Evolutionary conservation across 768 basidiomycete species (phyloP).

Genomic region (Pisolithus orientalis): DNA sequence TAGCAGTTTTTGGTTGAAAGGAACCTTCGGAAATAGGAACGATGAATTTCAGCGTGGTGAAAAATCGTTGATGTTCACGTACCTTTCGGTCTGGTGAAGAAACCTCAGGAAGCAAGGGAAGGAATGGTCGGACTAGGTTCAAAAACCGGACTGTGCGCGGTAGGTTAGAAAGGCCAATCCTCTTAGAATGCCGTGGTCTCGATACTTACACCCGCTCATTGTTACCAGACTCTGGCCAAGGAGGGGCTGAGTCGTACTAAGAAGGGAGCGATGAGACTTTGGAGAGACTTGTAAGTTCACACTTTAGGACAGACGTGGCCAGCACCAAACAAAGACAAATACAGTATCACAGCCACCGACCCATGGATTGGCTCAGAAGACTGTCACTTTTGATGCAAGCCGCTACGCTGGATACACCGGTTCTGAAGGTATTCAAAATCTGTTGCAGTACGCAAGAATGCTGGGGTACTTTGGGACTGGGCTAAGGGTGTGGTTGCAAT

Average conservation of each 20-base stretch:
- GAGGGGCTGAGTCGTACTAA: conserved; percentile 13
- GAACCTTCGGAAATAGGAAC: conserved; percentile 52
- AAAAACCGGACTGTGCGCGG: conserved; percentile 80
- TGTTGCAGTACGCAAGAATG: too few species aligned
- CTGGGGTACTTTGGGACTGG: too few species aligned
- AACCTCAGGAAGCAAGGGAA: conserved; percentile 94
- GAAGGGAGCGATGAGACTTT: conserved; percentile 16
- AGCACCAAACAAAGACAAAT: conserved; percentile 22
- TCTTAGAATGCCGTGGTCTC: neutral
- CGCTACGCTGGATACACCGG: too few species aligned
- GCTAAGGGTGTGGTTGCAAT: too few species aligned
- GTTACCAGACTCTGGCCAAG: conserved; percentile 24
- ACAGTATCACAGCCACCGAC: neutral
- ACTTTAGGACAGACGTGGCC: conserved; percentile 22
- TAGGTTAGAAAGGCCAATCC: neutral
- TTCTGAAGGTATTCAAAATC: neutral
- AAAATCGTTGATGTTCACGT: conserved; percentile 10
- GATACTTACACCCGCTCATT: conserved; percentile 76
- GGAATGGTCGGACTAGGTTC: conserved; percentile 96
- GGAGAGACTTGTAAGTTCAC: conserved; percentile 10
- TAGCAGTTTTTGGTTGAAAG: conserved; percentile 97
- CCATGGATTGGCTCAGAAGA: too few species aligned
- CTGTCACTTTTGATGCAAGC: too few species aligned
- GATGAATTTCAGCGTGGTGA: conserved; percentile 2
- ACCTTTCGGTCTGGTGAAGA: conserved; percentile 98